These are phyloP conservation scores for Viola odorata DNA, from an alignment of 345 rosid genomes.

Conservation along the genomic window DNA sequence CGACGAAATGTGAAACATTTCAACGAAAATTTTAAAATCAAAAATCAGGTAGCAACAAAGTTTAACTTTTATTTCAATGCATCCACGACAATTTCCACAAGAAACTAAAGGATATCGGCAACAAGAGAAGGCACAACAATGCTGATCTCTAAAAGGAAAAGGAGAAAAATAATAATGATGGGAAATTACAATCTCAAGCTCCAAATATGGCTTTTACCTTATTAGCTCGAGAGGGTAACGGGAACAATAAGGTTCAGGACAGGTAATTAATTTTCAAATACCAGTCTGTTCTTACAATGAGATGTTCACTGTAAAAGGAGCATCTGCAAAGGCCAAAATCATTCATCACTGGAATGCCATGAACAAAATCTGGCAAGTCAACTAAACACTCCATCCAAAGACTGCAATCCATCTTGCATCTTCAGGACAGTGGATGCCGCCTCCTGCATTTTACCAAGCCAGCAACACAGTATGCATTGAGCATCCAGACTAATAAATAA, in stretches of 20 bases:
- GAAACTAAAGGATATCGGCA: too few relatives aligned
- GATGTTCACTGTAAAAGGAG: slow-evolving; percentile 14
- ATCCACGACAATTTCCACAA: too few relatives aligned
- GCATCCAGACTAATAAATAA: neutral
- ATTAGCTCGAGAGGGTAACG: slow-evolving; percentile 18
- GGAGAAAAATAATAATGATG: neutral
- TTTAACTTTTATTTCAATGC: too few relatives aligned
- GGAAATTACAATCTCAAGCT: neutral
- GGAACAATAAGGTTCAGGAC: slow-evolving; percentile 22
- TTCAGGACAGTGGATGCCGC: slow-evolving; percentile 63
- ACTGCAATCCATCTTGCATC: slow-evolving; percentile 21
- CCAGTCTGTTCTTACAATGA: slow-evolving; percentile 19
- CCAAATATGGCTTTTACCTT: slow-evolving; percentile 15
- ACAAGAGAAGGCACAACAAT: too few relatives aligned
- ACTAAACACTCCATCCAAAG: slow-evolving; percentile 11
- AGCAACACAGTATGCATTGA: neutral
- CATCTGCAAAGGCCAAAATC: slow-evolving; percentile 23
- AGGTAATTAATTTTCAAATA: slow-evolving; percentile 16
- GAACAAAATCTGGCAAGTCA: slow-evolving; percentile 30
- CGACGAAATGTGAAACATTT: too few relatives aligned
- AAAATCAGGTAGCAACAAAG: too few relatives aligned
- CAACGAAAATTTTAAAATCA: too few relatives aligned
- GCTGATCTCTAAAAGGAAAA: slow-evolving; percentile 4
- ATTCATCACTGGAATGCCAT: slow-evolving; percentile 20
- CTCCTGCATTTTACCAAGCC: slow-evolving; percentile 47